Base-by-base conservation (phyloP, 2,329 filamentous ascomycete genomes). In the Ilyonectria robusta region DNA sequence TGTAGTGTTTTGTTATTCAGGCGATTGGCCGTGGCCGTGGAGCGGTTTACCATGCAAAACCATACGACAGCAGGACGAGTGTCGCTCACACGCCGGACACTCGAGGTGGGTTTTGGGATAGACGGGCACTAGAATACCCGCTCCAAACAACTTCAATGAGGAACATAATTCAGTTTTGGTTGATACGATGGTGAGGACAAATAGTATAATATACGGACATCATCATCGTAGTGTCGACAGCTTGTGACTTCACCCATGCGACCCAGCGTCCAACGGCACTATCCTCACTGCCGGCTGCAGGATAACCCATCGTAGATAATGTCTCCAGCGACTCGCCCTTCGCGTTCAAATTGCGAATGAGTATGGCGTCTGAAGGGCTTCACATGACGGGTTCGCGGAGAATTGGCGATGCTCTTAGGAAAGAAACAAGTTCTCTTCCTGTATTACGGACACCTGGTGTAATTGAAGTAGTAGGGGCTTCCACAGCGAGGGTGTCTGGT, bases 381-480 rank as follows among this genome's bases (percentile, higher is more conserved):
- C 65, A 76, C 72, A 66, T 72, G 73, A 72, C 66, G 67, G 72
- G 70, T 69, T 73, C 75, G 74, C 57, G 54, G 64, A 51, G 51
- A 54, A 68, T 58, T 50, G 65, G 70, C 65, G 71, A 70, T 72
- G 70, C 74, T 75, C 69, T 64, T 77, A 69, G 76, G 74, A 75
- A 56, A 67, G 73, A 69, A 76, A 74, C 66, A 69, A 42, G 57
- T 63, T 74, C 76, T 47, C 70, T 92, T 93, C 80, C 89, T 92
- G 89, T 92, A 91, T 92, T 90, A 89, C 89, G 81, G 79, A 82
- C 83, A 85, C 84, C 86, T 81, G 70, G 79, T 72, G 62, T 46
- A 72, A 75, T 64, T 75, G 76, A 81, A 81, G 81, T 84, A 84
- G 83, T 80, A 89, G 88, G 88, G 85, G 91, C 91, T 92, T 90